Evolutionary conservation across 306 rosid genomes (phyloP).

Genomic region (Gynostemma pentaphyllum): DNA sequence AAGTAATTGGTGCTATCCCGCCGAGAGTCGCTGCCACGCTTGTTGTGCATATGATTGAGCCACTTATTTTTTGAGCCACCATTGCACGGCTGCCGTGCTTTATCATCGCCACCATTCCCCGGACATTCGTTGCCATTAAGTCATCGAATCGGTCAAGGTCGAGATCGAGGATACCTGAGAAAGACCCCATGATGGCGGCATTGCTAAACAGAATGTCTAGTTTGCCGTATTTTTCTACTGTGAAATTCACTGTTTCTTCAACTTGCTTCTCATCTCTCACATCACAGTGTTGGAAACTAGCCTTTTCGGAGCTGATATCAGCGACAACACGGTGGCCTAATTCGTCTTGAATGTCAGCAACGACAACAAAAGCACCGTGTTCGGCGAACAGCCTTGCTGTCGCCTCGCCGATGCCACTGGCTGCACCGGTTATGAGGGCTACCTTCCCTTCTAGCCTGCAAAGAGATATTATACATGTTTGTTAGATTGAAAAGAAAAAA

Average conservation of each 20-base stretch:
- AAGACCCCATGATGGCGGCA: conserved; percentile 61
- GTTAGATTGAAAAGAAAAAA: background rate
- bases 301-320: conserved; percentile 38
- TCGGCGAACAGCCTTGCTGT: conserved; percentile 44
- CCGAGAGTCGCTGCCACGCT: conserved; percentile 61
- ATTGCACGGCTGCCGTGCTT: conserved; percentile 65
- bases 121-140: conserved; percentile 54
- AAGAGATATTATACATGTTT: background rate
- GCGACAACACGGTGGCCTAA: conserved; percentile 37
- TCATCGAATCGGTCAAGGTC: conserved; percentile 48
- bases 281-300: conserved; percentile 60
- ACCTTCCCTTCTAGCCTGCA: conserved; percentile 76
- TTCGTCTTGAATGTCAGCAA: conserved; percentile 75
- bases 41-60: conserved; percentile 73
- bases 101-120: conserved; percentile 53
- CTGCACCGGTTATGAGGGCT: conserved; percentile 70
- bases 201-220: conserved; percentile 67
- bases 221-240: conserved; percentile 47
- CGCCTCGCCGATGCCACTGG: conserved; percentile 83
- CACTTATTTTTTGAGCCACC: conserved; percentile 37
- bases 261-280: conserved; percentile 71
- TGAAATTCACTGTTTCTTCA: conserved; percentile 36
- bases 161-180: conserved; percentile 49
- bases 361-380: conserved; percentile 60
- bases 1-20: conserved; percentile 55